Evolutionary conservation across 495 filamentous ascomycete genomes (phyloP).

Genomic region (Thermothielavioides terrestris): DNA sequence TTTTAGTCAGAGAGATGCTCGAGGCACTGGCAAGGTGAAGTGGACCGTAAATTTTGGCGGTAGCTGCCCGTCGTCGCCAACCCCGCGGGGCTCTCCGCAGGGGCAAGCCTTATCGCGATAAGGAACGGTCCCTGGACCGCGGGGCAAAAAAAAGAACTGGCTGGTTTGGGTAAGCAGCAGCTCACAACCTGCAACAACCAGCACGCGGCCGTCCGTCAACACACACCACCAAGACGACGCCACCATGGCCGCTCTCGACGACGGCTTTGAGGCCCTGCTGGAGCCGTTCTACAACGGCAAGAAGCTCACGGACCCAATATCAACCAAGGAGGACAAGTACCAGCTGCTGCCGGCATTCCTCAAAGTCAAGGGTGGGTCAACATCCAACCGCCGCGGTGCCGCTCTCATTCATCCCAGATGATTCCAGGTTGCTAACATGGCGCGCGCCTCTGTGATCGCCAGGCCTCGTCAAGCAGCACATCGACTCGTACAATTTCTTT

Average conservation of each 20-base stretch:
- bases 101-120: constrained; percentile 20
- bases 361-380: constrained; percentile 69
- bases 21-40: too few species aligned
- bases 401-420: not conserved
- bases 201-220: constrained; percentile 6
- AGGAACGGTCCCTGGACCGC: constrained; percentile 2
- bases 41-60: too few species aligned
- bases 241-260: constrained; percentile 40
- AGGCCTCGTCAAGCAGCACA: constrained; percentile 50
- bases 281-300: constrained; percentile 97
- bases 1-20: too few species aligned
- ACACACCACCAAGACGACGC: constrained; percentile 10
- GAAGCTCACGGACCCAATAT: constrained; percentile 82
- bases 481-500: constrained; percentile 98
- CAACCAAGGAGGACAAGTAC: constrained; percentile 90
- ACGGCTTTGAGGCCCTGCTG: constrained; percentile 75
- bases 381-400: not conserved
- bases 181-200: too few species aligned
- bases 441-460: not conserved
- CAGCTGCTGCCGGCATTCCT: constrained; percentile 92
- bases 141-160: constrained; percentile 22
- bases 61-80: constrained; percentile 19
- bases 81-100: too few species aligned
- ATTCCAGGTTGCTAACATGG: not conserved
- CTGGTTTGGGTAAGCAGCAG: not conserved